Percentiles rank a stretch among this genome's conserved stretches.
Evolutionary conservation across 345 rosid genomes (phyloP).

Genomic region (Pistacia vera): DNA sequence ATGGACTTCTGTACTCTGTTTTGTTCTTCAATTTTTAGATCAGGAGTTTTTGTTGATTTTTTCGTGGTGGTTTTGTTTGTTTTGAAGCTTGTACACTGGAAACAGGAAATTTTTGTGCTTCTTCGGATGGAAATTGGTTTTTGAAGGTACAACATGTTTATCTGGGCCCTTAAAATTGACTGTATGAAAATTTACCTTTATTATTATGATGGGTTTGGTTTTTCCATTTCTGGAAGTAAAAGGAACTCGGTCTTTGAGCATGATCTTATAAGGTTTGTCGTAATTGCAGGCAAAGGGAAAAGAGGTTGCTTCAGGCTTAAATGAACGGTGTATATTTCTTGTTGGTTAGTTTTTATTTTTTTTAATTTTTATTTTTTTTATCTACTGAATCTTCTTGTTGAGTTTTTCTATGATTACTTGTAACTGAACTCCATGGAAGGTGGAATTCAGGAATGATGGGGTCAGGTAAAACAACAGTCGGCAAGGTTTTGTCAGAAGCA

Average conservation of each 20-base stretch:
- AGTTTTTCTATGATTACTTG: neutral
- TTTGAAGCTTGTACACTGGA: slow-evolving; percentile 24
- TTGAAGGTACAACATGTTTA: slow-evolving; percentile 33
- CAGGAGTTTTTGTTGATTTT: neutral
- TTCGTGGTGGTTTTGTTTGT: neutral
- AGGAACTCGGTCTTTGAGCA: neutral
- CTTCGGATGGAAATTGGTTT: slow-evolving; percentile 33
- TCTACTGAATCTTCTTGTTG: neutral
- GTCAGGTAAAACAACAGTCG: slow-evolving; percentile 55
- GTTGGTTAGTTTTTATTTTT: slow-evolving; percentile 44
- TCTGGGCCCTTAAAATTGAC: neutral
- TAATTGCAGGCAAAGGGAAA: slow-evolving; percentile 38
- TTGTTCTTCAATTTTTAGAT: neutral
- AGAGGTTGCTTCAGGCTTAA: slow-evolving; percentile 32
- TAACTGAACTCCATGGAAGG: slow-evolving; percentile 1
- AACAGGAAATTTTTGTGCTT: slow-evolving; percentile 22
- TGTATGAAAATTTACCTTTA: neutral
- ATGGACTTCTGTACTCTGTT: neutral
- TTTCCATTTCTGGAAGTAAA: neutral
- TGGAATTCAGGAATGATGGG: slow-evolving; percentile 55
- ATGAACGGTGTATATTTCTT: slow-evolving; percentile 43
- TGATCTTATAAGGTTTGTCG: neutral
- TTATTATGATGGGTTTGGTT: neutral
- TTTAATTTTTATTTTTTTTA: no score
- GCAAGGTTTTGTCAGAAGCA: slow-evolving; percentile 43